Base-by-base conservation (phyloP, 2,329 filamentous ascomycete species). In the Xylaria hypoxylon region DNA sequence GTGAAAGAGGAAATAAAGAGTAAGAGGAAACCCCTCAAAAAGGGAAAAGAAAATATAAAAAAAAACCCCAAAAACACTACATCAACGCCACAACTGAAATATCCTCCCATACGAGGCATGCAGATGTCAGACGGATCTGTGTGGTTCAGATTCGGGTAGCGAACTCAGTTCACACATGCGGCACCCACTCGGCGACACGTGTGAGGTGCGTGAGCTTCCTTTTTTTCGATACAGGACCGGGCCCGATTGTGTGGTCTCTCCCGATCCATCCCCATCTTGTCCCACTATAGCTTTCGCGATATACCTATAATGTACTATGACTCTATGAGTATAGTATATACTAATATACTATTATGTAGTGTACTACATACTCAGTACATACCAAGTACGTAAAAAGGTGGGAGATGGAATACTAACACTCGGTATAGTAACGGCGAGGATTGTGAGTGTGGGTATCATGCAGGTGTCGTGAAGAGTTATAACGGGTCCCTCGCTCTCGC, bases 391-490 rank as follows among this genome's bases (percentile, higher is more conserved):
- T 6, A 8, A 33, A 33, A 33, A 33, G 10, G 31, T 11, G 35
- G 5, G 35, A 38, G 35, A 15, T 38, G 15, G 11, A 15, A 31
- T 8, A 8, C 28, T 8, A n/a, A n/a, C n/a, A n/a, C 28, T 10
- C 4, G 13, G 10, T 15, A 38, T 33, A 52, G 50, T 22, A 52
- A 35, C n/a, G 33, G n/a, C 5, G n/a, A 31, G 15, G 7, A 26
- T 10, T 52, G 35, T 48, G 26, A 33, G 51, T 59, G 53, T 59
- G 59, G 65, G 55, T 40, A 38, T 65, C 47, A 68, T 68, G 67
- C 67, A 64, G 63, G 45, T 42, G 50, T 68, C 67, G 67, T 67
- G 64, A 68, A 67, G 63, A 64, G 45, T 11, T 47, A n/a, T 8
- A 48, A 53, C 48, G 56, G 53, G 58, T 7, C 35, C 19, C 24